A percentile compares a stretch with the other conserved stretches of the same genome.
phyloP scores from a whole-genome alignment of 305 asterid species.

The Fraxinus nigra region DNA sequence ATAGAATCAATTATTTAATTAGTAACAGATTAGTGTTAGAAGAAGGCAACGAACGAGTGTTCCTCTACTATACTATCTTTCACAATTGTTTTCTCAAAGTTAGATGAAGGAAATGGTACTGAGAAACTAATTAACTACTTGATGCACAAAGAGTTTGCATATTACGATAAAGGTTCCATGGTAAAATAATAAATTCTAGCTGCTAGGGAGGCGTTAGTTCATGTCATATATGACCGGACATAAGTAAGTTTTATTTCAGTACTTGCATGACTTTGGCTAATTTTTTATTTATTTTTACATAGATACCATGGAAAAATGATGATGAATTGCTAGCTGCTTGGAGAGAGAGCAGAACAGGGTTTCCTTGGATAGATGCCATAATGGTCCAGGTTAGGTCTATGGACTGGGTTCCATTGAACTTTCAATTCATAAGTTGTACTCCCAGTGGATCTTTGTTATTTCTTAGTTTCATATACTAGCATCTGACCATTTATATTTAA shows the following conservation, averaged over 20 bases:
- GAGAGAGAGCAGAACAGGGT: constrained; percentile 94
- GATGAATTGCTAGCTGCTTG: constrained; percentile 72
- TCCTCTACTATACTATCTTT: background rate
- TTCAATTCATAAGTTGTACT: background rate
- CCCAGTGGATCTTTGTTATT: background rate
- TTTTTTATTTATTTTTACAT: constrained; percentile 6
- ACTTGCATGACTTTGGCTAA: background rate
- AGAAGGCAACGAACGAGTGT: background rate
- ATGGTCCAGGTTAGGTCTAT: constrained; percentile 69
- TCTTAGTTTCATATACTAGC: background rate
- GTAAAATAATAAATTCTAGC: background rate
- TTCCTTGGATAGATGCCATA: constrained; percentile 97
- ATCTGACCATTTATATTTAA: constrained; percentile 12
- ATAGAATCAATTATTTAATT: background rate
- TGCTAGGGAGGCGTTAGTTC: background rate
- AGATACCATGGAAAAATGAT: constrained; percentile 93
- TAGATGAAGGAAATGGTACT: background rate
- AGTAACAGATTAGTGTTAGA: background rate
- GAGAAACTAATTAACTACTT: background rate
- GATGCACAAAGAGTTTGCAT: background rate
- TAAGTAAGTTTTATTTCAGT: background rate
- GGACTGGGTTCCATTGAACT: constrained; percentile 7
- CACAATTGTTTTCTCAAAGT: background rate
- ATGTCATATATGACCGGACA: background rate
- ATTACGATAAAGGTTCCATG: background rate